Base-by-base conservation (phyloP, 2,329 filamentous ascomycete species). In the Conoideocrella luteorostrata region DNA sequence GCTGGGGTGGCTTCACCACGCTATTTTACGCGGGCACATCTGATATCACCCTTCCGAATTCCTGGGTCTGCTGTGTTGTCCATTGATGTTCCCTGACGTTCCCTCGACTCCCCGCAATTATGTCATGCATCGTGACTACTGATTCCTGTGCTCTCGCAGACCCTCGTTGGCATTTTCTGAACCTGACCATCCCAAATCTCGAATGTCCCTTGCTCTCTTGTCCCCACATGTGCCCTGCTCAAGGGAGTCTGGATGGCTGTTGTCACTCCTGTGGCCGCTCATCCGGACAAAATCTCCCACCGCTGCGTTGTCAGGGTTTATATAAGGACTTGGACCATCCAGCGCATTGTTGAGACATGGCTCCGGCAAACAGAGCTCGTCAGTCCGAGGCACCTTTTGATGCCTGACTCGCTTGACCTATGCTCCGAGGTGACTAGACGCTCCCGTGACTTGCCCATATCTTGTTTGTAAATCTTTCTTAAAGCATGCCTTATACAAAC, bases 71-170 rank as follows among this genome's bases (percentile, higher is more conserved):
- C 21, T 6, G 7, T 41, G n/a, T 17, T 18, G 24, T 7, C 33
- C 43, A 22, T n/a, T 28, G n/a, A 26, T 36, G 2, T 17, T 39
- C 32, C 28, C 20, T 28, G n/a, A 26, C 35, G 2, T 17, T 39
- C 32, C 28, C 20, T 47, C 49, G 44, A 41, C 54, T 59, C 62
- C 58, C 59, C 62, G 61, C 60, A 68, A 68, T 69, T 69, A 69
- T 70, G 66, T 68, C 67, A 69, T 69, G 67, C 65, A 62, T 62
- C 61, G n/a, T n/a, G n/a, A n/a, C n/a, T n/a, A 57, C 57, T 53
- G 53, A 47, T 57, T 55, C 58, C 53, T 52, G n/a, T 18, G 7
- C 17, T 64, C 57, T 57, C 59, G 51, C n/a, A 51, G 60, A 54
- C 53, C 59, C 54, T 62, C 57, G 52, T 58, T 53, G 59, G 26